Conservation (phyloP, 1,139 yeast species). For the Pichia sp. region DNA sequence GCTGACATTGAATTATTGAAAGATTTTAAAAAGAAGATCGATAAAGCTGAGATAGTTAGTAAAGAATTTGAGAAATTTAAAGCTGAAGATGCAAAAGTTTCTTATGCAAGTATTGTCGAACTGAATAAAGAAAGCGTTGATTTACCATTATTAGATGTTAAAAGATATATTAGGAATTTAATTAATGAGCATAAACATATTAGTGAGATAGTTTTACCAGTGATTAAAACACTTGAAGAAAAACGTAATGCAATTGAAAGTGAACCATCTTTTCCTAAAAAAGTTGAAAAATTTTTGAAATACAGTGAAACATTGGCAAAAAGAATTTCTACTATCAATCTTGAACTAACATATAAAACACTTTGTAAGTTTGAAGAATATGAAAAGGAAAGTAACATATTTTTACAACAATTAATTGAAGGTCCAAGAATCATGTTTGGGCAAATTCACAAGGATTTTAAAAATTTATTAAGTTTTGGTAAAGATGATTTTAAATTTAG, state of each 20-base stretch:
- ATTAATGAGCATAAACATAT: conserved; percentile 3
- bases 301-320: conserved; percentile 4
- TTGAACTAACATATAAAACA: not conserved
- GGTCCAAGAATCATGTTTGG: conserved; percentile 1
- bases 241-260: not conserved
- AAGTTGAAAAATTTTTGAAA: conserved; percentile 3
- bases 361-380: conserved; percentile 6
- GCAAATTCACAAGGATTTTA: conserved; percentile 2
- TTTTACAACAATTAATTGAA: conserved; percentile 9
- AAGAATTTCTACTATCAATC: not conserved
- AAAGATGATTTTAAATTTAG: conserved; percentile 8
- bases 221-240: conserved; percentile 4
- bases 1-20: conserved; percentile 4
- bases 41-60: not conserved
- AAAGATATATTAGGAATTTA: conserved; percentile 1
- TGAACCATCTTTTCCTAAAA: not conserved
- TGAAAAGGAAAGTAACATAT: conserved; percentile 1
- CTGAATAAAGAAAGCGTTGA: not conserved
- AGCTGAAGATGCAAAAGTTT: not conserved
- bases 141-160: conserved; percentile 9
- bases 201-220: not conserved
- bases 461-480: conserved; percentile 2
- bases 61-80: conserved; percentile 5
- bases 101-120: conserved; percentile 1
- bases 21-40: conserved; percentile 2